Percentiles rank a stretch among this genome's conserved stretches.
Evolutionary conservation across 2,329 filamentous ascomycete species (phyloP).

Genomic region (Beauveria sp.): DNA sequence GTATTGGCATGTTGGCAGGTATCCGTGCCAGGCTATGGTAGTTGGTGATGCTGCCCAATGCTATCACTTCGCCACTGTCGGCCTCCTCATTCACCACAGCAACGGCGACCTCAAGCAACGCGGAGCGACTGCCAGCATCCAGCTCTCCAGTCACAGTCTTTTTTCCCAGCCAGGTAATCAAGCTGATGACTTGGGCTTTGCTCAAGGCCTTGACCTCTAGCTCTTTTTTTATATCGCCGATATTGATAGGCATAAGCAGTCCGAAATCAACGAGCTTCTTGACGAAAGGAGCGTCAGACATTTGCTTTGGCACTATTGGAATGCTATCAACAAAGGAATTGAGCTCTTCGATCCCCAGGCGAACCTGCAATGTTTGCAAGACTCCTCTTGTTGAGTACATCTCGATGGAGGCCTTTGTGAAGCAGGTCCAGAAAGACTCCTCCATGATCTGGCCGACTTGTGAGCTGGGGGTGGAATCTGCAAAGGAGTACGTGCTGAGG

Average conservation of each 20-base stretch:
- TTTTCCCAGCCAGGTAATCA: constrained; percentile 74
- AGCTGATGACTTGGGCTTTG: constrained; percentile 69
- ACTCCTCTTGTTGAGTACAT: constrained; percentile 84
- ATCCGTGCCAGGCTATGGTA: constrained; percentile 75
- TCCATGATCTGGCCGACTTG: constrained; percentile 83
- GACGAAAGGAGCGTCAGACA: constrained; percentile 70
- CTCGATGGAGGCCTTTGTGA: constrained; percentile 73
- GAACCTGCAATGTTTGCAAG: constrained; percentile 73
- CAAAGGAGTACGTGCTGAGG: constrained; percentile 80
- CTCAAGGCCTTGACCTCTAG: constrained; percentile 75
- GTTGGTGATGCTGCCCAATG: constrained; percentile 65
- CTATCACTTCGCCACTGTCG: constrained; percentile 62
- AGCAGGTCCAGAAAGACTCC: constrained; percentile 93
- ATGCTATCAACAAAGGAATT: constrained; percentile 78
- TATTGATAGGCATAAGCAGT: constrained; percentile 78
- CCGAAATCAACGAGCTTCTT: constrained; percentile 75
- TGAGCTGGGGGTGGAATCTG: constrained; percentile 80
- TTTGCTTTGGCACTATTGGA: constrained; percentile 71
- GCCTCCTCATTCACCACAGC: constrained; percentile 57
- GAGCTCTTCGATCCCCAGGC: constrained; percentile 61
- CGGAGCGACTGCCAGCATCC: constrained; percentile 57
- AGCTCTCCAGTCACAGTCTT: constrained; percentile 67
- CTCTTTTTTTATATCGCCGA: constrained; percentile 77
- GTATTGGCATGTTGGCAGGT: constrained; percentile 71
- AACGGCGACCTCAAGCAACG: constrained; percentile 73